These are phyloP conservation scores for Abelmoschus esculentus DNA, from an alignment of 345 rosid species.

Conservation along the genomic window DNA sequence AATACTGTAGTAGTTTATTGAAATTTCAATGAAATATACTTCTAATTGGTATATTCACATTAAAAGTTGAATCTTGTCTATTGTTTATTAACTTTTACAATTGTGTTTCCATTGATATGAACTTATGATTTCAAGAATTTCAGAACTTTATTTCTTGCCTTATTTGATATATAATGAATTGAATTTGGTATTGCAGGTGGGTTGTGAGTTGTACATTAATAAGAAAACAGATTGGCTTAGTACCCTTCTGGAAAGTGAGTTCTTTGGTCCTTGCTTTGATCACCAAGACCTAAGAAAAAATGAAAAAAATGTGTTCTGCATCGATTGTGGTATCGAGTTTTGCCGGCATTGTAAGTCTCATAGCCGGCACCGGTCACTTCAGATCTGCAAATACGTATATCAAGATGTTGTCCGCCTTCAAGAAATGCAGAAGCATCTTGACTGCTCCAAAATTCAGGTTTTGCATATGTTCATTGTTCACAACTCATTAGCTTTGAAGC, in stretches of 20 bases:
- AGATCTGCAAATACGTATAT: conserved; percentile 89
- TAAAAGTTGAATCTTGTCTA: background rate
- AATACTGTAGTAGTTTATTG: background rate
- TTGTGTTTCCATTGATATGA: background rate
- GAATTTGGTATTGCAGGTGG: conserved; percentile 2
- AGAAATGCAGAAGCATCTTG: conserved; percentile 64
- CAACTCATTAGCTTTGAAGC: background rate
- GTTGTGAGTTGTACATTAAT: background rate
- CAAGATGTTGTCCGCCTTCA: conserved; percentile 79
- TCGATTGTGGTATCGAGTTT: conserved; percentile 54
- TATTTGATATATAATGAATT: background rate
- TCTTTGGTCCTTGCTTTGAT: conserved; percentile 49
- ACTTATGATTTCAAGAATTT: background rate
- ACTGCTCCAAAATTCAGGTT: conserved; percentile 91
- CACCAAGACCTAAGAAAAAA: conserved; percentile 59
- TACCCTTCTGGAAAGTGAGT: conserved; percentile 36
- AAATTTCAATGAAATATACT: background rate
- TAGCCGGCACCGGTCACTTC: conserved; percentile 53
- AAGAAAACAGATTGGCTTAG: conserved; percentile 34
- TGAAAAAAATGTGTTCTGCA: conserved; percentile 70
- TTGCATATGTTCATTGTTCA: background rate
- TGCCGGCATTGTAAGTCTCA: conserved; percentile 64
- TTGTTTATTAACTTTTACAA: background rate
- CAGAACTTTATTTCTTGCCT: background rate
- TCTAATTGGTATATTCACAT: background rate